These are phyloP conservation scores for Globisporangium megalacanthum DNA, from an alignment of 352 stramenopile species.

Conservation along the genomic window DNA sequence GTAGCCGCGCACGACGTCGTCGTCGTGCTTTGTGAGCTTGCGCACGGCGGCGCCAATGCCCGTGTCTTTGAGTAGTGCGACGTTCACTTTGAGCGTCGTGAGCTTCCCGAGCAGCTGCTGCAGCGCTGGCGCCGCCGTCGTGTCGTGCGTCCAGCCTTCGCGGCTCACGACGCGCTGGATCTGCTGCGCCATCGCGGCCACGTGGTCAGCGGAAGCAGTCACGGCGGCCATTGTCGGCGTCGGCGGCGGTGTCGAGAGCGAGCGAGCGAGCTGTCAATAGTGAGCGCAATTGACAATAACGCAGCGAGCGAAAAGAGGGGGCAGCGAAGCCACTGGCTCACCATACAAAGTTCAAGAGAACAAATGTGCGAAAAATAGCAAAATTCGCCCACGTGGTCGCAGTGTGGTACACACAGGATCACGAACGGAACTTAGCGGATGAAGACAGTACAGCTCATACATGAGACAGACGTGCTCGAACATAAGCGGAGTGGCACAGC, in stretches of 20 bases:
- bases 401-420: not conserved
- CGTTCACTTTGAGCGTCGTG: slow-evolving; percentile 73
- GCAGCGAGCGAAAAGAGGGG: not conserved
- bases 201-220: slow-evolving; percentile 25
- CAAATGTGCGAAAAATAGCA: too few species aligned
- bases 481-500: too few species aligned
- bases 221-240: not conserved
- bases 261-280: not conserved
- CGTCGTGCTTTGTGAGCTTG: slow-evolving; percentile 83
- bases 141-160: slow-evolving; percentile 60
- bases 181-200: slow-evolving; percentile 60
- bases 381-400: too few species aligned
- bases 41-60: slow-evolving; percentile 77
- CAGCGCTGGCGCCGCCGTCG: slow-evolving; percentile 51
- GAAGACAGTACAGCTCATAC: not conserved
- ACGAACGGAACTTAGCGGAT: not conserved
- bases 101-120: slow-evolving; percentile 65
- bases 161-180: slow-evolving; percentile 61
- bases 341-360: not conserved
- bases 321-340: not conserved
- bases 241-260: not conserved
- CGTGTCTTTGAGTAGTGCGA: slow-evolving; percentile 67
- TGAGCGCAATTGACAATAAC: slow-evolving; percentile 1
- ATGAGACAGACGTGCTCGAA: too few species aligned
- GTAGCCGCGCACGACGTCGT: slow-evolving; percentile 77